Percentiles rank a stretch among this genome's conserved stretches.
Evolutionary conservation across 129 eudicot genomes (phyloP).

Genomic region (Pseudognaphalium luteoalbum): DNA sequence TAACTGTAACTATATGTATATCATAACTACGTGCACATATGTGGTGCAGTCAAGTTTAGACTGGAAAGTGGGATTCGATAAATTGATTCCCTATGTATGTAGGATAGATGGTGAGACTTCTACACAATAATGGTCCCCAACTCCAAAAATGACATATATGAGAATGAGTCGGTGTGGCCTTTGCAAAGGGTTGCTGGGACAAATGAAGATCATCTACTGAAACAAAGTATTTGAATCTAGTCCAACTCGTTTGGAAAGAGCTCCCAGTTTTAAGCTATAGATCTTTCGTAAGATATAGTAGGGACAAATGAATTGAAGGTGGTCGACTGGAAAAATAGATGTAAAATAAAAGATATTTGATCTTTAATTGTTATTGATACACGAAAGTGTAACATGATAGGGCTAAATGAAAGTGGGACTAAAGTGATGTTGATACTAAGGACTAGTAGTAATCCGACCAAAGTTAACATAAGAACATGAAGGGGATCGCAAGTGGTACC

Average conservation of each 20-base stretch:
- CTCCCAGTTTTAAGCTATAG: not conserved
- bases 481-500: constrained; percentile 12
- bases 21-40: no score
- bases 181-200: no score
- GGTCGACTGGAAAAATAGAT: not conserved
- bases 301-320: constrained; percentile 14
- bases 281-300: not conserved
- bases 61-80: no score
- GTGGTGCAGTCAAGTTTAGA: no score
- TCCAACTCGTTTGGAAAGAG: not conserved
- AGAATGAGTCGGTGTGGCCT: no score
- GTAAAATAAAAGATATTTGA: not conserved
- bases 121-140: no score
- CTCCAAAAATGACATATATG: no score
- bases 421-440: constrained; percentile 10
- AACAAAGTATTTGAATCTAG: not conserved
- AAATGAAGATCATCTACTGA: no score
- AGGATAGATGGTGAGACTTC: no score
- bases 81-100: no score
- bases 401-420: constrained; percentile 9
- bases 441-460: constrained; percentile 1
- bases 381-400: constrained; percentile 13
- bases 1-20: no score
- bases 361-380: constrained; percentile 6
- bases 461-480: not conserved